These are phyloP conservation scores for Gynochthodes officinalis DNA, from an alignment of 257 asterid genomes.

Conservation along the genomic window DNA sequence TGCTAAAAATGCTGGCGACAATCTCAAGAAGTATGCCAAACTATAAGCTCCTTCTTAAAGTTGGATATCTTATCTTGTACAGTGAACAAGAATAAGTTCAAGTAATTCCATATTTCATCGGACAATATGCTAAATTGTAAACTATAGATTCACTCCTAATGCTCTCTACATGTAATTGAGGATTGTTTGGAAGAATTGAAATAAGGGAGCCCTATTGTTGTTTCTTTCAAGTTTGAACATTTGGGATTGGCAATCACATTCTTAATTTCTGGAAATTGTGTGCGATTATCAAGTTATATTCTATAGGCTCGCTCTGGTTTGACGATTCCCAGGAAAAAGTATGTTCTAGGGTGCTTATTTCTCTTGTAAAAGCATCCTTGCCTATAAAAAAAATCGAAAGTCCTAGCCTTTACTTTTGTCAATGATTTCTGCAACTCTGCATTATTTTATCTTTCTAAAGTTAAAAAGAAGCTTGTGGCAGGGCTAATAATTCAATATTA, in stretches of 20 bases:
- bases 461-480: background rate
- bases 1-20: constrained; percentile 43
- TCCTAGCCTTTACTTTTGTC: background rate
- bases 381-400: background rate
- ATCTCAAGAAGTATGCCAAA: constrained; percentile 57
- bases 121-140: too few relatives aligned
- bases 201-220: background rate
- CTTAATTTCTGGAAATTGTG: background rate
- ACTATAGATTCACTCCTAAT: too few relatives aligned
- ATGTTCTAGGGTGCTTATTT: background rate
- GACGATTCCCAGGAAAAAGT: background rate
- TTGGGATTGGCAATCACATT: background rate
- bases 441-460: background rate
- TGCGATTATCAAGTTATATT: background rate
- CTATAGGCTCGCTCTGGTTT: background rate
- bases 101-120: too few relatives aligned
- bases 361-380: background rate
- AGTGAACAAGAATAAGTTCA: background rate
- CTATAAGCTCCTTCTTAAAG: constrained; percentile 25
- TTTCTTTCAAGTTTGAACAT: background rate
- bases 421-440: background rate
- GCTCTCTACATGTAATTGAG: background rate
- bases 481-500: background rate
- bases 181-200: background rate
- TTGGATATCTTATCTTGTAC: background rate